Percentiles rank a stretch among this genome's conserved stretches.
Conservation (phyloP, 495 filamentous ascomycete genomes). For the Penicillium nucicola region DNA sequence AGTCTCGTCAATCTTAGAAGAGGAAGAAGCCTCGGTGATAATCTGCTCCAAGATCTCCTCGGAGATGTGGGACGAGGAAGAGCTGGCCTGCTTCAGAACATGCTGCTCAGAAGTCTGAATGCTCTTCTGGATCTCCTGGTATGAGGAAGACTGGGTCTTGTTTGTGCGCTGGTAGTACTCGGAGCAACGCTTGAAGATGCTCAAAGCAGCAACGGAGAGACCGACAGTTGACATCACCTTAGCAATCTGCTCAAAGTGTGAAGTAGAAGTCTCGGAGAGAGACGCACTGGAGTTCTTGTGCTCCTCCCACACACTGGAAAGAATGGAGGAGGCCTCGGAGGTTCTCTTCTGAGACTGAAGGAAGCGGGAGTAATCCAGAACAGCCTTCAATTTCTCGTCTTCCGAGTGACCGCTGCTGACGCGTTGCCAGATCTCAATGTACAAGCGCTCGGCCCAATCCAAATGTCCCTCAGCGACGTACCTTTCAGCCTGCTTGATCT, state of each 20-base stretch:
- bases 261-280: conserved; percentile 20
- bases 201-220: conserved; percentile 27
- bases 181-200: conserved; percentile 31
- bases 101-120: conserved; percentile 20
- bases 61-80: conserved; percentile 21
- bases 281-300: conserved; percentile 23
- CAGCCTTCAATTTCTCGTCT: conserved; percentile 26
- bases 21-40: conserved; percentile 28
- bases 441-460: conserved; percentile 26
- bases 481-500: conserved; percentile 19
- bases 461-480: conserved; percentile 20
- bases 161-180: conserved; percentile 28
- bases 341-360: conserved; percentile 27
- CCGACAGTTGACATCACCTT: conserved; percentile 33
- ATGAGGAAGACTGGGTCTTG: conserved; percentile 23
- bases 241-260: conserved; percentile 32
- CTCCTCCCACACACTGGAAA: conserved; percentile 37
- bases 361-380: conserved; percentile 31
- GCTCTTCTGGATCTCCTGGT: conserved; percentile 29
- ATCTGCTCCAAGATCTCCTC: conserved; percentile 34
- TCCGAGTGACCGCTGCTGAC: conserved; percentile 29
- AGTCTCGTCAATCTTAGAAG: conserved; percentile 23
- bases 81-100: conserved; percentile 25
- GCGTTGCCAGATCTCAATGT: conserved; percentile 37
- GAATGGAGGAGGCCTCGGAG: conserved; percentile 31